A percentile compares a stretch with the other conserved stretches of the same genome.
phyloP scores from a whole-genome alignment of 2,329 filamentous ascomycete genomes.

The Emmonsiellopsis sp. region DNA sequence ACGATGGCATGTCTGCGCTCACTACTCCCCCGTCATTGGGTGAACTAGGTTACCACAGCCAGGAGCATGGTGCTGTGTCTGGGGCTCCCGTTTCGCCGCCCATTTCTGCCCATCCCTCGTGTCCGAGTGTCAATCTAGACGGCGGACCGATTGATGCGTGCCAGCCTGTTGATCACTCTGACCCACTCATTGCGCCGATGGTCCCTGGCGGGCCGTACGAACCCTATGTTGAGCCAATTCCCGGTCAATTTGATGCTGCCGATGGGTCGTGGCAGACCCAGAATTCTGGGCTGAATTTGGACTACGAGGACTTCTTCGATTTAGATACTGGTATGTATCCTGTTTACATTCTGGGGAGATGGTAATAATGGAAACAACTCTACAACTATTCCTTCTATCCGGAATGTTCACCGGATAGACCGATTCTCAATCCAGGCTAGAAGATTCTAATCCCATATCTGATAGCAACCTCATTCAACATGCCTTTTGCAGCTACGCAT shows the following conservation, averaged over 20 bases:
- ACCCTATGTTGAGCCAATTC: slow-evolving; percentile 22
- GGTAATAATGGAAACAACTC: background rate
- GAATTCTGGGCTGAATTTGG: slow-evolving; percentile 11
- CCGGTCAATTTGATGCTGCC: slow-evolving; percentile 25
- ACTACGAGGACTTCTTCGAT: slow-evolving; percentile 47
- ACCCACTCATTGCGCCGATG: slow-evolving; percentile 22
- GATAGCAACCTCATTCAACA: slow-evolving; percentile 52
- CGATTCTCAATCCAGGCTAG: too few relatives aligned
- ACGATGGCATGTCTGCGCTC: background rate
- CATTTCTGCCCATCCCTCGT: slow-evolving; percentile 16
- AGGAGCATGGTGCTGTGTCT: slow-evolving; percentile 7
- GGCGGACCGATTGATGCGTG: background rate
- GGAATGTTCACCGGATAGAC: background rate
- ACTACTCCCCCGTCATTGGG: slow-evolving; percentile 1
- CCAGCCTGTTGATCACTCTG: slow-evolving; percentile 7
- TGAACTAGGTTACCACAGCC: slow-evolving; percentile 4
- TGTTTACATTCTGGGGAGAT: background rate
- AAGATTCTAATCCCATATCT: background rate
- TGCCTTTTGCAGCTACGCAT: slow-evolving; percentile 53
- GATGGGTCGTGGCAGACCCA: slow-evolving; percentile 20
- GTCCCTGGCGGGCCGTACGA: slow-evolving; percentile 23
- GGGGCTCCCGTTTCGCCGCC: slow-evolving; percentile 21
- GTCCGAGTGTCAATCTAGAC: slow-evolving; percentile 13
- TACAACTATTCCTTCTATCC: background rate
- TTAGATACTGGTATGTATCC: slow-evolving; percentile 42